phyloP scores from a whole-genome alignment of 306 rosid species.

The Canavalia ensiformis region DNA sequence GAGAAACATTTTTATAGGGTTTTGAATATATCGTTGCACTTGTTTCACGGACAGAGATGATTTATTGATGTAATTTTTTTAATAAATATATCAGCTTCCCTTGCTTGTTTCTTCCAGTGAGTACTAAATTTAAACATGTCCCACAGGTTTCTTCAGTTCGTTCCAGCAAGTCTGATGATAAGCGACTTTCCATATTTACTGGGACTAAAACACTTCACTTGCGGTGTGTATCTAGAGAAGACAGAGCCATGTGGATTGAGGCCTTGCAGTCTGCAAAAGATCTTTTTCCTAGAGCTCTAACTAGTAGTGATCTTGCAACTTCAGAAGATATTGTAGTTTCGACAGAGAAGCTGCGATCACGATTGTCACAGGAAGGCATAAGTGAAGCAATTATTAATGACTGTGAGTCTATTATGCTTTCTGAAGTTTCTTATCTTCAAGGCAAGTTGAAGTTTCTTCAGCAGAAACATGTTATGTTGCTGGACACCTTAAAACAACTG shows the following conservation, averaged over 20 bases:
- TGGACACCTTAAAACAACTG: conserved; percentile 83
- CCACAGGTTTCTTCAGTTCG: conserved; percentile 96
- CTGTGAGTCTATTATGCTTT: conserved; percentile 90
- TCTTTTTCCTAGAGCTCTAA: conserved; percentile 83
- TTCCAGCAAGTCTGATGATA: conserved; percentile 97
- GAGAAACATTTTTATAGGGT: conserved; percentile 16
- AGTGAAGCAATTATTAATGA: conserved; percentile 74
- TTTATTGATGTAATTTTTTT: conserved; percentile 30
- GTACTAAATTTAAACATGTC: conserved; percentile 48
- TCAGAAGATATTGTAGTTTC: conserved; percentile 87
- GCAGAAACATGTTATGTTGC: conserved; percentile 78
- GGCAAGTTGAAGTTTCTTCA: conserved; percentile 82
- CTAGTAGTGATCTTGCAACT: conserved; percentile 78
- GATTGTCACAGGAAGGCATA: conserved; percentile 84
- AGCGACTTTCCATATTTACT: conserved; percentile 90
- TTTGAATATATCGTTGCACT: conserved; percentile 19
- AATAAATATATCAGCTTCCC: conserved; percentile 5
- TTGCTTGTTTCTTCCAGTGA: conserved; percentile 34
- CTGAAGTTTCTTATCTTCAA: conserved; percentile 87
- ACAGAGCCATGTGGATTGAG: conserved; percentile 91
- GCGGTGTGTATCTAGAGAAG: conserved; percentile 82
- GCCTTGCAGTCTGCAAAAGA: conserved; percentile 90
- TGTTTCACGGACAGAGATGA: conserved; percentile 29
- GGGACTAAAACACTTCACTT: conserved; percentile 97
- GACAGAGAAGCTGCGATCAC: conserved; percentile 85